Evolutionary conservation across 2,329 filamentous ascomycete genomes (phyloP), one percentile per base, ranked within the genome.

Genomic region (Microdochium nivale): DNA sequence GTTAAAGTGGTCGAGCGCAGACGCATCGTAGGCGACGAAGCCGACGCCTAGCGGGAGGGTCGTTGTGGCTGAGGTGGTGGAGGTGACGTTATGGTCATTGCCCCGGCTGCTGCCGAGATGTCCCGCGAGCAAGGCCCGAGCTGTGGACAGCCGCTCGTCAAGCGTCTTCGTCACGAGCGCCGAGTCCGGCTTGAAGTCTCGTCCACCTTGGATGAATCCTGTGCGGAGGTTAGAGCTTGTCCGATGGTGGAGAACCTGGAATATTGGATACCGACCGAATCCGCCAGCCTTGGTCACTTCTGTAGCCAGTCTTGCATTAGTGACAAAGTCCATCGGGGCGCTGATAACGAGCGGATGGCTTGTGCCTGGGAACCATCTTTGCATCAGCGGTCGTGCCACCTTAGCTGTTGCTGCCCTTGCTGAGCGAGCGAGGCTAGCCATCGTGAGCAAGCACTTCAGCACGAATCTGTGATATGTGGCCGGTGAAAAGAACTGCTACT

Each of bases 31-130:
- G 47, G 81, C 77, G 51, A 87, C 73, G 65, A 87, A 83, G 51
- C 83, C 84, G 3, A 86, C 70, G 53, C 77, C 81, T 35, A 87
- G 66, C 35, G 77, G 77, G 1, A 80, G 55, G 2, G 51, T 55
- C 4, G 49, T 25, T 16, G 53, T 52, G 19, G 23, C 59, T 57
- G 19, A 55, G 52, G 25, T 56, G 48, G 16, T 60, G 56, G 16
- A 69, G 60, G 25, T 52, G n/a, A n/a, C n/a, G n/a, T n/a, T n/a
- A n/a, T n/a, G n/a, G n/a, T n/a, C n/a, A n/a, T n/a, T n/a, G n/a
- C n/a, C n/a, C n/a, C n/a, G n/a, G 53, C 21, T 67, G 60, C 32
- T 58, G 27, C 35, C n/a, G 35, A 40, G 35, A 40, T 40, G 35
- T 7, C 35, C 40, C 19, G 13, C 40, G 5, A 44, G 19, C 7